These are phyloP conservation scores for Peronospora destructor DNA, from an alignment of 352 stramenopile species.

Conservation along the genomic window DNA sequence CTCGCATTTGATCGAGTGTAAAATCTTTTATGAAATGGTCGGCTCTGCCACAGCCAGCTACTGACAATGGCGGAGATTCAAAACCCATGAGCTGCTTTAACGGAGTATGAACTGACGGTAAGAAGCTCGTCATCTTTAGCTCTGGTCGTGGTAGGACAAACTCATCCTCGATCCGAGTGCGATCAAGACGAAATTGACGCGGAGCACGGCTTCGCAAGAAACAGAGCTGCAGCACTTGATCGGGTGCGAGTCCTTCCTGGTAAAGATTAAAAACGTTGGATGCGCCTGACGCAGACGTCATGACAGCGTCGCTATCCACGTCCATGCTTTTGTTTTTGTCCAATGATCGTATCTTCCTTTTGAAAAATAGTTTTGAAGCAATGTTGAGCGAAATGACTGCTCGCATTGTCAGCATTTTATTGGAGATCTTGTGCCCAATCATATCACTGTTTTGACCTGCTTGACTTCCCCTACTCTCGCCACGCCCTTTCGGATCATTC, in stretches of 20 bases:
- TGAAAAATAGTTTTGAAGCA: no score
- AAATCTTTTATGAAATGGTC: background rate
- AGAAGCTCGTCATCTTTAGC: constrained; percentile 30
- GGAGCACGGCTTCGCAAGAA: constrained; percentile 39
- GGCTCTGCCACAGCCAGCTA: background rate
- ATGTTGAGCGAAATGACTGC: constrained; percentile 4
- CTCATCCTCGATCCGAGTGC: constrained; percentile 30
- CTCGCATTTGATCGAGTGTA: constrained; percentile 3
- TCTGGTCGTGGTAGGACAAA: constrained; percentile 46
- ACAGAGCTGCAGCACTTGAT: constrained; percentile 56
- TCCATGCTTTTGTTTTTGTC: background rate
- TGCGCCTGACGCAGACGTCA: background rate
- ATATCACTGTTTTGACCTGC: background rate
- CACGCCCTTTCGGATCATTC: constrained; percentile 2
- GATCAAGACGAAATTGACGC: constrained; percentile 14
- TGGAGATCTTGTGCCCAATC: constrained; percentile 14
- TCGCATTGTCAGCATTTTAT: constrained; percentile 7
- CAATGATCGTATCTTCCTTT: background rate
- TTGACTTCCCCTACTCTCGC: background rate
- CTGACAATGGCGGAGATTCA: background rate
- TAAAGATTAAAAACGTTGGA: constrained; percentile 53
- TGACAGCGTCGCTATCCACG: background rate
- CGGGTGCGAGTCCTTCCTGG: constrained; percentile 38
- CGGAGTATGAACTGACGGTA: constrained; percentile 26
- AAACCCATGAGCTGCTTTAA: constrained; percentile 23